Evolutionary conservation across 2,329 filamentous ascomycete species (phyloP), one percentile per base, ranked within the genome.

Genomic region (Fusarium sp.): DNA sequence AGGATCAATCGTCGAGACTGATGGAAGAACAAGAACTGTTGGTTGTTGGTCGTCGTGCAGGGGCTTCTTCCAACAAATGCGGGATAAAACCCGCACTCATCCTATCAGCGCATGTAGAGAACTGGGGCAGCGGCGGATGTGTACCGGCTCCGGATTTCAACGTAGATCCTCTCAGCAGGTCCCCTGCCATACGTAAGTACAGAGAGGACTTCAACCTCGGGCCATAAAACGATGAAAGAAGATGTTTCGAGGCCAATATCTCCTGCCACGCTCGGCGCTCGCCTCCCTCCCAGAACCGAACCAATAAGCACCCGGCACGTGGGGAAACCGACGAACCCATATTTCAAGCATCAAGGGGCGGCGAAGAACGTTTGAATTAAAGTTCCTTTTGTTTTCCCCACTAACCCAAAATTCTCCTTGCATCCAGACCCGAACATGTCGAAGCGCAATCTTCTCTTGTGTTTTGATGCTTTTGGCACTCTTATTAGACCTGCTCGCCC

Each of bases 361-460:
- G n/a, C n/a, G 31, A 16, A n/a, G 11, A 45, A 45, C 18, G 50
- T 54, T 9, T 31, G 50, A 34, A 54, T 31, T 31, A 54, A 54
- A 54, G 50, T 54, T 54, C 24, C 29, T 31, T 18, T 47, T 34
- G 5, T 45, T 31, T 54, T 34, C 50, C 47, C 50, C 50, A 54
- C 50, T 54, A 54, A n/a, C 50, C 27, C n/a, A 20, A 20, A 20
- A 31, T 54, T 31, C 50, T 54, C 50, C 18, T 10, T 18, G 47
- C 42, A 47, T 24, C 24, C 35, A 52, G 7, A 16, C 20, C 13
- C 4, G 52, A 16, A 13, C 29, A 76, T 88, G 89, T 69, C 65
- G 27, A 77, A 56, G 4, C 42, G 62, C 16, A 75, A 74, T 22
- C 66, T 76, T 0, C 59, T 76, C 0, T 8, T 76, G 13, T 77